Conservation (phyloP, 176 grass and related monocot genomes). For the Olyra latifolia region DNA sequence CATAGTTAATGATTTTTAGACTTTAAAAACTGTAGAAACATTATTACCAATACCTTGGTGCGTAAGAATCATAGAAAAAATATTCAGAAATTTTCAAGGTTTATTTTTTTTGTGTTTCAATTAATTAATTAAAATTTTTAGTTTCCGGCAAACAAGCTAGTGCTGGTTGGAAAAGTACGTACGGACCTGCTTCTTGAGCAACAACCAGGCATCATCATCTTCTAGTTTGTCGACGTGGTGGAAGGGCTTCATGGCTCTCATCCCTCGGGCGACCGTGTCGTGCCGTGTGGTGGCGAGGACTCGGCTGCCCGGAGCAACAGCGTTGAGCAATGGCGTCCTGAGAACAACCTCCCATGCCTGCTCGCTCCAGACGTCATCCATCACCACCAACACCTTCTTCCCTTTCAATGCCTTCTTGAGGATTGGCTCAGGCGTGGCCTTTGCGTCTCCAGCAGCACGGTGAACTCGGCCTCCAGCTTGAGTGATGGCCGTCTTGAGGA, state of each 20-base stretch:
- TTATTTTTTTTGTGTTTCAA: no score
- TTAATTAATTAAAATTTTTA: no score
- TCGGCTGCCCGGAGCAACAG: no score
- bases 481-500: background rate
- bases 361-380: conserved; percentile 41
- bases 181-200: no score
- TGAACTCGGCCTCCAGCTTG: background rate
- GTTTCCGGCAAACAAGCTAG: no score
- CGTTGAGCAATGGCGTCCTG: background rate
- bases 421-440: background rate
- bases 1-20: no score
- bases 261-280: background rate
- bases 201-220: background rate
- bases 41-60: no score
- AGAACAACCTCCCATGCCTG: conserved; percentile 15
- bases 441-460: no score
- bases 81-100: no score
- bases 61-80: no score
- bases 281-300: conserved; percentile 28
- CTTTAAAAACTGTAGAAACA: no score
- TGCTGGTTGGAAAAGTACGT: background rate
- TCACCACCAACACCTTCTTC: conserved; percentile 28
- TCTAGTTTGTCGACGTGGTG: conserved; percentile 1
- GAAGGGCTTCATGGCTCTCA: background rate
- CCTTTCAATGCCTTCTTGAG: background rate